phyloP scores from a whole-genome alignment of 441 rosid species.

The Corymbia citriodora region DNA sequence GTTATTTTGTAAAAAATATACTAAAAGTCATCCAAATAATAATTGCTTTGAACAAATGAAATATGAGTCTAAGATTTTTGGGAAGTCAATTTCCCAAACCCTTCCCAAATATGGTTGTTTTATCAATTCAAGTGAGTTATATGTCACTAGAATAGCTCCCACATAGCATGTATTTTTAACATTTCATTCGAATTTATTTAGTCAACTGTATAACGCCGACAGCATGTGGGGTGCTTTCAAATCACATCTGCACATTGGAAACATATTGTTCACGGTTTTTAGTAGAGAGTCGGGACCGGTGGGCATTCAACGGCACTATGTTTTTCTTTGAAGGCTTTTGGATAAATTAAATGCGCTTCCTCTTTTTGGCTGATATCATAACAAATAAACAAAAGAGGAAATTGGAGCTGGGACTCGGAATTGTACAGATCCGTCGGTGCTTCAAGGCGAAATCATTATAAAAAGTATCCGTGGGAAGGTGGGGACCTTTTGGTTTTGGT shows the following conservation, averaged over 20 bases:
- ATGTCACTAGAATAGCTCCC: neutral
- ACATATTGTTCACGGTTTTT: neutral
- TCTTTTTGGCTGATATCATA: neutral
- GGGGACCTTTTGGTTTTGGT: neutral
- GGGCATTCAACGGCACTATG: neutral
- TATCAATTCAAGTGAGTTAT: neutral
- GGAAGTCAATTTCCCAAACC: neutral
- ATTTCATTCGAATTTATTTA: no score
- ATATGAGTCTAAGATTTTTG: neutral
- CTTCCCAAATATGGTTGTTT: neutral
- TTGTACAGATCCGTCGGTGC: neutral
- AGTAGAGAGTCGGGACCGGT: neutral
- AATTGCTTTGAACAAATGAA: neutral
- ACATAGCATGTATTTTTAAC: neutral
- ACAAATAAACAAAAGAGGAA: neutral
- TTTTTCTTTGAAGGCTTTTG: neutral
- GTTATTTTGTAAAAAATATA: neutral
- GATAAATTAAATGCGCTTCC: neutral
- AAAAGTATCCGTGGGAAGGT: neutral
- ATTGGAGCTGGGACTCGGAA: neutral
- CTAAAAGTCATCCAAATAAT: neutral
- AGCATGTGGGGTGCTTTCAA: no score
- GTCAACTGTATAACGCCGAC: no score
- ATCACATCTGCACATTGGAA: no score
- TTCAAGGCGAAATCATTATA: neutral